phyloP scores from a whole-genome alignment of 192 early-diverging fungal species.

The Dimargaris cristalligena region DNA sequence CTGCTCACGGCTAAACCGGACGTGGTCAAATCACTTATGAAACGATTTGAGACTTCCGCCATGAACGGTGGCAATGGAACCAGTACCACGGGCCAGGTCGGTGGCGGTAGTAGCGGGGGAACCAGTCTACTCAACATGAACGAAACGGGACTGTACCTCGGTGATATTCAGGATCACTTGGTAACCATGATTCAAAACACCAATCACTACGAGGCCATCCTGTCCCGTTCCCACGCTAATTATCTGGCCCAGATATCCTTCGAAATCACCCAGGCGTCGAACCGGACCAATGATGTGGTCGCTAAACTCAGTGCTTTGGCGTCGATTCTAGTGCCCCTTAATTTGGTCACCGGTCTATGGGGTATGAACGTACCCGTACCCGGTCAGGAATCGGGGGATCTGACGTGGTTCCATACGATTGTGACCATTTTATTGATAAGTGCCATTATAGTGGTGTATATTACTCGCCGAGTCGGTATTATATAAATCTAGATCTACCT shows the following conservation, averaged over 20 bases:
- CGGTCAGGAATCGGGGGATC: conserved; percentile 22
- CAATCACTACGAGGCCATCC: conserved; percentile 54
- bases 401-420: conserved; percentile 26
- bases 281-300: conserved; percentile 75
- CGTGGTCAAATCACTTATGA: conserved; percentile 56
- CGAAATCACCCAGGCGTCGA: conserved; percentile 52
- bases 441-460: conserved; percentile 19
- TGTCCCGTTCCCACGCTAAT: conserved; percentile 54
- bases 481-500: conserved; percentile 16
- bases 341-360: conserved; percentile 68
- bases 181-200: conserved; percentile 61
- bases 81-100: no score
- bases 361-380: conserved; percentile 37
- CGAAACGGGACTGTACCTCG: conserved; percentile 54
- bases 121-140: conserved; percentile 10
- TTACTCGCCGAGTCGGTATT: conserved; percentile 21
- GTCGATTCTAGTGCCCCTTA: conserved; percentile 76
- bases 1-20: conserved; percentile 55
- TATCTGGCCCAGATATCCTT: conserved; percentile 64
- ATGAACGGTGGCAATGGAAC: background rate
- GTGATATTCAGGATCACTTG: conserved; percentile 70
- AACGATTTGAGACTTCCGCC: conserved; percentile 32
- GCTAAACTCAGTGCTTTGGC: conserved; percentile 78
- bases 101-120: no score
- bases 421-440: conserved; percentile 21